phyloP scores from a whole-genome alignment of 208 protist species.

The Leishmania aethiopica region DNA sequence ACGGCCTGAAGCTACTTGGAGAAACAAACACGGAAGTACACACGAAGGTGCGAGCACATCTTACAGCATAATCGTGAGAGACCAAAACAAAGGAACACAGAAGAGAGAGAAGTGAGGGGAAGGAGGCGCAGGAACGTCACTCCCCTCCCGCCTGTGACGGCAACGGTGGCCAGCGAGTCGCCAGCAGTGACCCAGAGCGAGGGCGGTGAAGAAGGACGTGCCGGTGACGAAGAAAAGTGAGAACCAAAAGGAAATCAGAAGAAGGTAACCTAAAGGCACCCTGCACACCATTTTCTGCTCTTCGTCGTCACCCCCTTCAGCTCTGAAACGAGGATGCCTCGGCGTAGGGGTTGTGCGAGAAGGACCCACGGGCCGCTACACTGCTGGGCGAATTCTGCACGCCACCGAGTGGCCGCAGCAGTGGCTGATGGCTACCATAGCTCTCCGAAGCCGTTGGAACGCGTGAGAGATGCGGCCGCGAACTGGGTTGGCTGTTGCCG shows the following conservation, averaged over 20 bases:
- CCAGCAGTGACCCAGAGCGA: background rate
- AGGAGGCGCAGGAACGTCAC: background rate
- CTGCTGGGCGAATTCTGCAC: constrained; percentile 9
- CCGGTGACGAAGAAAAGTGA: constrained; percentile 1
- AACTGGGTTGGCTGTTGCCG: background rate
- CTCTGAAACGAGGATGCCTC: constrained; percentile 55
- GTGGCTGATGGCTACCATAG: constrained; percentile 21
- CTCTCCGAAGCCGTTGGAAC: background rate
- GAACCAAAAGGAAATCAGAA: background rate
- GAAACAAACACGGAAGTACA: constrained; percentile 1
- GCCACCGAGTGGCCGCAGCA: constrained; percentile 27
- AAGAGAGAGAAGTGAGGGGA: background rate
- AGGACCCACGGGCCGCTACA: constrained; percentile 35
- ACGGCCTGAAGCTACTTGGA: background rate
- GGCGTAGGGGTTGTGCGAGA: constrained; percentile 79
- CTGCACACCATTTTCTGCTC: too few relatives aligned
- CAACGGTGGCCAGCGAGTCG: background rate
- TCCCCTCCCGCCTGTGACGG: background rate
- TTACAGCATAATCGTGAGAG: background rate
- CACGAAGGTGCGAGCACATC: background rate
- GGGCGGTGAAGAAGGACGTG: background rate
- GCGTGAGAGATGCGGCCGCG: background rate
- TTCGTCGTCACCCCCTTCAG: background rate
- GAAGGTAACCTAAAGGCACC: background rate
- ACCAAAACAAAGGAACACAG: background rate